Evolutionary conservation across 768 basidiomycete species (phyloP).

Genomic region (Boletus tomentosulus): DNA sequence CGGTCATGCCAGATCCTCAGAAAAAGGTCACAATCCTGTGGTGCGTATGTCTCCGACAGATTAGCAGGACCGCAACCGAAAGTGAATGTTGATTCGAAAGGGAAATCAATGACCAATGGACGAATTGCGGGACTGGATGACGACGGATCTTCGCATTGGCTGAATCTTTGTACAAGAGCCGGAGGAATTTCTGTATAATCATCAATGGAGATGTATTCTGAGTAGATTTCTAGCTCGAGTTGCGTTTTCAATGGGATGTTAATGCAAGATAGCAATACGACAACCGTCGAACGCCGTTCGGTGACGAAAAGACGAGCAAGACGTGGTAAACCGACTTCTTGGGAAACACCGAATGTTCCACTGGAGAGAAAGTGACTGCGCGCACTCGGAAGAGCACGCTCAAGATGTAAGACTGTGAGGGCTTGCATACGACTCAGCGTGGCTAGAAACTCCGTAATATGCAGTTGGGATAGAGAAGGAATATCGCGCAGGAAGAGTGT

Average conservation of each 20-base stretch:
- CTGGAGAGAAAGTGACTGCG: no score
- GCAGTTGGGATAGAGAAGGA: no score
- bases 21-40: no score
- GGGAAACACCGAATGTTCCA: no score
- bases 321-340: no score
- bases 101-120: not conserved
- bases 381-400: slow-evolving; percentile 22
- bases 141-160: not conserved
- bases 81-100: no score
- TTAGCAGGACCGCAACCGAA: no score
- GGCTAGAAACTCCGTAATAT: slow-evolving; percentile 22
- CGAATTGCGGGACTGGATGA: not conserved
- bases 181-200: not conserved
- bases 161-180: not conserved
- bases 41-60: no score
- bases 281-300: not conserved
- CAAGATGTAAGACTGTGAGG: slow-evolving; percentile 32
- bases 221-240: no score
- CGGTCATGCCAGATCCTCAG: no score
- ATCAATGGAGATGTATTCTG: not conserved
- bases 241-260: not conserved
- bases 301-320: not conserved
- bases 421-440: slow-evolving; percentile 32
- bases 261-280: slow-evolving; percentile 3
- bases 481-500: slow-evolving; percentile 19